Evolutionary conservation across 169 alveolate species (phyloP).

Genomic region (Eimeria praecox): DNA sequence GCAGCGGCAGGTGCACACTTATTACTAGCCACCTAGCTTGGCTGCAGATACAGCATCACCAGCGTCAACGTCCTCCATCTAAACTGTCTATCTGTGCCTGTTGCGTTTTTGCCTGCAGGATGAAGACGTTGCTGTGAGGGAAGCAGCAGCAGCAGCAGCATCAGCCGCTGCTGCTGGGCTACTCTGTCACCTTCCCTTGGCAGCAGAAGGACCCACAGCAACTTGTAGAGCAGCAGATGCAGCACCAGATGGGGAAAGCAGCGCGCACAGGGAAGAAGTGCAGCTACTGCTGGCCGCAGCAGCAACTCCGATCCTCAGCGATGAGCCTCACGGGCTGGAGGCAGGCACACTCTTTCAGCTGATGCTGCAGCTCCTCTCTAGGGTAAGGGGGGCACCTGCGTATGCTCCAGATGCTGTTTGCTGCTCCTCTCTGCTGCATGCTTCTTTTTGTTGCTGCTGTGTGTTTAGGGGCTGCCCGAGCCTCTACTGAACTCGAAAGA

Average conservation of each 20-base stretch:
- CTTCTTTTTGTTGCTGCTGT: not conserved
- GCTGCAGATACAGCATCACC: not conserved
- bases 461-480: not conserved
- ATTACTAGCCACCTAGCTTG: not conserved
- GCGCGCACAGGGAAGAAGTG: not conserved
- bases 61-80: not conserved
- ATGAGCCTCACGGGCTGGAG: constrained; percentile 63
- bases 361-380: constrained; percentile 32
- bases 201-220: constrained; percentile 8
- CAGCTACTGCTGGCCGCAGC: constrained; percentile 43
- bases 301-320: constrained; percentile 56
- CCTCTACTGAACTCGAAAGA: not conserved
- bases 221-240: not conserved
- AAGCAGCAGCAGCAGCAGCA: constrained; percentile 48
- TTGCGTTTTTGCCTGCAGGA: constrained; percentile 28
- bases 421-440: not conserved
- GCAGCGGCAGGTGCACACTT: not conserved
- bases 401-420: not conserved
- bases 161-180: constrained; percentile 60
- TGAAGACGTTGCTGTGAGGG: constrained; percentile 38
- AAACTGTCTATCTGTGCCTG: not conserved
- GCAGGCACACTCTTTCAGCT: constrained; percentile 62
- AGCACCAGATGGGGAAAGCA: not conserved
- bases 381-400: not conserved
- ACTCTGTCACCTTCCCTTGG: not conserved